phyloP scores from a whole-genome alignment of 1,284 basidiomycete species.

The Phylloboletellus chloephorus region DNA sequence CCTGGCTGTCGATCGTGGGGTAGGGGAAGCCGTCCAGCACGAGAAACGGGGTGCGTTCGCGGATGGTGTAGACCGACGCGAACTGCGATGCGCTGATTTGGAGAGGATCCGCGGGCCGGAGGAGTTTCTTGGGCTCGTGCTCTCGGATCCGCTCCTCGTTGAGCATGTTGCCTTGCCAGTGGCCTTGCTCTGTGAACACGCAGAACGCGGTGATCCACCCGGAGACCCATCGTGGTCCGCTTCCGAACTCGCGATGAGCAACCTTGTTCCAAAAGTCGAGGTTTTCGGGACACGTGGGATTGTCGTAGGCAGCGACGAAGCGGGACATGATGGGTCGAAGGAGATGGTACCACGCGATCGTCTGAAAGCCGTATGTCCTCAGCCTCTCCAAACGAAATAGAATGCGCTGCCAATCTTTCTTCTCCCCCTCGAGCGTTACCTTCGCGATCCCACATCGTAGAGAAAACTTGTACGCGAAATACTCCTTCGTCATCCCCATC shows the following conservation, averaged over 20 bases:
- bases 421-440: constrained; percentile 41
- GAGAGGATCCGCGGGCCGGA: constrained; percentile 29
- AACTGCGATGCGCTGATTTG: constrained; percentile 26
- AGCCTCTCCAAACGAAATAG: constrained; percentile 35
- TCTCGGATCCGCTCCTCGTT: constrained; percentile 30
- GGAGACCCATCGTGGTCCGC: constrained; percentile 28
- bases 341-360: constrained; percentile 35
- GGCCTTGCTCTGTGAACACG: constrained; percentile 31
- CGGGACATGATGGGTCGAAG: constrained; percentile 36
- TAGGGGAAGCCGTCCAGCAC: constrained; percentile 36
- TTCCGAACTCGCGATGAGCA: constrained; percentile 23
- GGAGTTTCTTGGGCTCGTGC: constrained; percentile 30
- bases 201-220: constrained; percentile 43
- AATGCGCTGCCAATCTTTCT: constrained; percentile 35
- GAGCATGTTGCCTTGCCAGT: constrained; percentile 32
- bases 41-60: constrained; percentile 24
- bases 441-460: constrained; percentile 42
- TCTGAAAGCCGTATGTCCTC: constrained; percentile 34
- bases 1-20: constrained; percentile 28
- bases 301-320: constrained; percentile 36
- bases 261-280: constrained; percentile 38
- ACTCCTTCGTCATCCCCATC: constrained; percentile 42
- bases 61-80: constrained; percentile 28
- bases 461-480: constrained; percentile 33
- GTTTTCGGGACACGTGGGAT: constrained; percentile 26